Evolutionary conservation across 2,329 filamentous ascomycete genomes (phyloP).

Genomic region (Fusarium ambrosium): DNA sequence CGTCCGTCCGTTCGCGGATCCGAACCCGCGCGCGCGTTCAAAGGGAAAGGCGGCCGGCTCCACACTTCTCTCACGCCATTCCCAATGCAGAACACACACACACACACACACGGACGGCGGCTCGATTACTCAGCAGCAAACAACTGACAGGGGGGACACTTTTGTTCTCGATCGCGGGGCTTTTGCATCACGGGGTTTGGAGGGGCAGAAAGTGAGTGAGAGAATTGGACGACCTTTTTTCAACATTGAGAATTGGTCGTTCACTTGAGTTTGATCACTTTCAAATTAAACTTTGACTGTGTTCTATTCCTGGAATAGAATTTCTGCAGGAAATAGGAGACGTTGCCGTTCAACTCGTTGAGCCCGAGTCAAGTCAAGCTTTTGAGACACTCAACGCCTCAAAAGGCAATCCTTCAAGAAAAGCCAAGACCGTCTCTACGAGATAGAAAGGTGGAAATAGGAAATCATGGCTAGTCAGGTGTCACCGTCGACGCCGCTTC

Average conservation of each 20-base stretch:
- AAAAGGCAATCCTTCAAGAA: not conserved
- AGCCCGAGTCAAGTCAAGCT: not conserved
- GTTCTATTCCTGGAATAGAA: not conserved
- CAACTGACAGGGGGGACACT: not conserved
- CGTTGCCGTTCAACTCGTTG: not conserved
- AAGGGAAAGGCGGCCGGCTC: not conserved
- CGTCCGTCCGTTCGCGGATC: constrained; percentile 1
- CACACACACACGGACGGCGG: no score
- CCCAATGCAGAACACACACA: not conserved
- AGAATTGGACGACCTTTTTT: not conserved
- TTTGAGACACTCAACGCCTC: not conserved
- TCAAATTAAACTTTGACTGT: not conserved
- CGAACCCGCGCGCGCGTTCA: constrained; percentile 3
- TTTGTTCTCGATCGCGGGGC: constrained; percentile 17
- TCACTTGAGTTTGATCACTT: not conserved
- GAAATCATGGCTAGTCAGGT: constrained; percentile 29
- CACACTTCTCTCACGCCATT: not conserved
- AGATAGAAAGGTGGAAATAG: not conserved
- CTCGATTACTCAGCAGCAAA: constrained; percentile 10
- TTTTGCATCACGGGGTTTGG: constrained; percentile 22
- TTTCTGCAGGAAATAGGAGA: not conserved
- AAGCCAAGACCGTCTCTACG: constrained; percentile 1
- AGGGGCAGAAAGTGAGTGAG: constrained; percentile 16
- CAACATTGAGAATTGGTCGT: not conserved
- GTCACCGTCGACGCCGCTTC: constrained; percentile 52